Base-by-base conservation (phyloP, 1,139 yeast genomes). In the Protomyces lactucae-debilis region DNA sequence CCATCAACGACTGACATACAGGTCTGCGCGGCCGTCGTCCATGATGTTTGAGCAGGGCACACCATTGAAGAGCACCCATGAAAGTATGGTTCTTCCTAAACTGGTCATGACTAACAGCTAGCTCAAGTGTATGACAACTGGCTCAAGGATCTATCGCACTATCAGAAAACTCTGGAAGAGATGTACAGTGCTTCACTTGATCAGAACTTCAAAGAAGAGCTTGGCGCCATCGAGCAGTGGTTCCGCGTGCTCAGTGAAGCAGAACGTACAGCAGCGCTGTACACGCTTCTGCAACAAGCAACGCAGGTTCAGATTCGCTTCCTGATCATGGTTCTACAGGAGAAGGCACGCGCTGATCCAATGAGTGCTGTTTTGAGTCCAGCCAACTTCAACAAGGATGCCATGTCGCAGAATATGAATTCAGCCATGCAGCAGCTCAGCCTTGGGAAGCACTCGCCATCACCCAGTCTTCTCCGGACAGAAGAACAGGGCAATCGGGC, bases 261-360 rank as follows among this genome's bases (percentile, higher is more conserved):
- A 6, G 79, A 76, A 66, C 71, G 77, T 37, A 75, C 78, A 16
- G 78, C 78, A n/a, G 75, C 79, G 8, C 68, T 76, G 57, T 75
- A 76, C 61, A 70, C 78, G 1, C 69, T 76, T 52, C 69, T 76
- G 39, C 77, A 75, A 60, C 77, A 75, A 57, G 70, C 76, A 28
- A 71, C 74, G n/a, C 76, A 75, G 36, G 76, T 73, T n/a, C 78
- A 76, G 69, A 73, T 73, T 65, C 71, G 76, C 45, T 75, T 76
- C 61, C 73, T 76, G 64, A 72, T 74, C 60, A 73, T 77, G n/a
- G 76, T 75, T 16, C 69, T 76, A 54, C 76, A 74, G 65, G 73
- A 73, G 61, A 69, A 74, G 66, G 75, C 76, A 39, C 69, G 69
- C 32, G 67, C 67, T 39, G 76, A 74, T 65, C 73, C 74, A 2